Conservation (phyloP, 108 stramenopile species). For the Pelagomonas calceolata region DNA sequence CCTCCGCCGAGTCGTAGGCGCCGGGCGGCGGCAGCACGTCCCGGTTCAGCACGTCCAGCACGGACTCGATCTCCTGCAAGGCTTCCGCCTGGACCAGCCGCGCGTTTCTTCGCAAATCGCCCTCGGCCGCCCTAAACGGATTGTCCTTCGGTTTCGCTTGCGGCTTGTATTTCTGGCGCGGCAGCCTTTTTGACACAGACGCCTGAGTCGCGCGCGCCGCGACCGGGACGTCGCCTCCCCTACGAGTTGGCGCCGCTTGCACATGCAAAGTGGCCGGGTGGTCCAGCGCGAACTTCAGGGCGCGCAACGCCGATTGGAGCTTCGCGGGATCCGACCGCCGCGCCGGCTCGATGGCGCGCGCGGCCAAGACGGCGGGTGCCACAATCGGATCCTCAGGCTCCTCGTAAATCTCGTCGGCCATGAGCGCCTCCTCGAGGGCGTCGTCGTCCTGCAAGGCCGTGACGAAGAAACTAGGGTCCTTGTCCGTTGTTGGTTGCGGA, state of each 20-base stretch:
- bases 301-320: slow-evolving; percentile 13
- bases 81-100: background rate
- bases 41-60: background rate
- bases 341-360: slow-evolving; percentile 10
- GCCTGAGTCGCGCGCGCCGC: slow-evolving; percentile 13
- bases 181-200: slow-evolving; percentile 12
- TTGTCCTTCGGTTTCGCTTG: background rate
- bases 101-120: background rate
- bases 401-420: slow-evolving; percentile 2
- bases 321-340: slow-evolving; percentile 16
- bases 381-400: no score
- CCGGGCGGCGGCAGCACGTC: background rate
- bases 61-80: background rate
- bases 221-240: background rate
- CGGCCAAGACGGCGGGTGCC: slow-evolving; percentile 5
- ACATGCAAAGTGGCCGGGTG: slow-evolving; percentile 16
- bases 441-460: slow-evolving; percentile 6
- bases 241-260: background rate
- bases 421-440: no score
- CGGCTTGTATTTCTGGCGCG: slow-evolving; percentile 10
- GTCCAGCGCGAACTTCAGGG: slow-evolving; percentile 20
- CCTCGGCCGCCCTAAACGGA: background rate
- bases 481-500: slow-evolving; percentile 12
- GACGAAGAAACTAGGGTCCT: slow-evolving; percentile 8
- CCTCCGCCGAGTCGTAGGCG: no score